Base-by-base conservation (phyloP, 2,329 filamentous ascomycete genomes). In the Metarhizium rileyi region DNA sequence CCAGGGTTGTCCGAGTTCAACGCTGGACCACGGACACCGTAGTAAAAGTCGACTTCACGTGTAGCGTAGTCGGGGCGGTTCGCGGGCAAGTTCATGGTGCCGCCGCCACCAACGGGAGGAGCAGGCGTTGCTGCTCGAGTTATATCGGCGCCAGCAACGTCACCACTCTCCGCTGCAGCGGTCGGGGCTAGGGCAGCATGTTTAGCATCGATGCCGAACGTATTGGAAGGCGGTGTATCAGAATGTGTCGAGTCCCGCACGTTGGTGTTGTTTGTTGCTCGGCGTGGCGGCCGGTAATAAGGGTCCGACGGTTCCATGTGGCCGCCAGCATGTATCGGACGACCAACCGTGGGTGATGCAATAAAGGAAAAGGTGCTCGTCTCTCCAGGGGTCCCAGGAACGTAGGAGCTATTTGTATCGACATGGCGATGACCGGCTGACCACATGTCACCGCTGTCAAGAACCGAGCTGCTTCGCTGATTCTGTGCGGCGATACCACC, bases 11-110 rank as follows among this genome's bases (percentile, higher is more conserved):
- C 87, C 1, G 89, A 86, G 57, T 85, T 90, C 12, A 97, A 71
- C 1, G 91, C 89, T 20, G 90, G 88, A 0, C 93, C 93, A 30
- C 93, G 82, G 18, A 95, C 86, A 9, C 90, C 87, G 60, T 98
- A 97, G 68, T 97, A 97, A 60, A 95, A 95, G 65, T 98, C 93
- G 0, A 94, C 89, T 66, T 98, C 93, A 50, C 93, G 84, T 1
- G 91, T 93, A 2, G 90, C 85, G 62, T 97, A 97, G 62, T 98
- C 91, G 1, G 86, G 84, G 44, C 81, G 76, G 22, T 80, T 83
- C 1, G 74, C 70, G 33, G 78, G 72, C 30, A 76, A 65, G 50
- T 48, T 54, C 50, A 55, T 50, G 23, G 40, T 25, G 9, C 69
- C 64, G 27, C 66, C 53, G 20, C 60, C 57, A 7, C 56, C 57